phyloP scores from a whole-genome alignment of 164 flowering plant genomes.

The Dillenia turbinata region DNA sequence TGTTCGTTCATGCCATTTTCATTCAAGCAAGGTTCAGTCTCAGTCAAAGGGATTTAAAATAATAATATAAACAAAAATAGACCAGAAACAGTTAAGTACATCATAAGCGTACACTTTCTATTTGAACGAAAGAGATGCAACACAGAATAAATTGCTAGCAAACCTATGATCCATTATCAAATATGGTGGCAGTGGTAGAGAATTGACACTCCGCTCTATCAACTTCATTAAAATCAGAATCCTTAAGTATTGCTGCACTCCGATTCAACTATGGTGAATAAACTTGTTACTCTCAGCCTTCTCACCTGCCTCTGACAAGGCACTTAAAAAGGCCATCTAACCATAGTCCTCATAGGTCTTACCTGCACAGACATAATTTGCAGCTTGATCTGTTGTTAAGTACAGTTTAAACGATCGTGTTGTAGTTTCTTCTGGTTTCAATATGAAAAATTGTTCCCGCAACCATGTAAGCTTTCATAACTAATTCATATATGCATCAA shows the following conservation, averaged over 20 bases:
- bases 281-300: not conserved
- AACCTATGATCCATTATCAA: constrained; percentile 88
- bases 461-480: constrained; percentile 13
- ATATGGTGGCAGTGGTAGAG: constrained; percentile 71
- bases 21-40: no score
- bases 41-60: no score
- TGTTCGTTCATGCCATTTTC: constrained; percentile 11
- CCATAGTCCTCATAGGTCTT: not conserved
- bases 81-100: no score
- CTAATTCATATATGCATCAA: not conserved
- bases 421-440: constrained; percentile 65
- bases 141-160: constrained; percentile 1
- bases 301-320: not conserved
- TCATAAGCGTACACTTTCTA: no score
- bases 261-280: constrained; percentile 13
- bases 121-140: not conserved
- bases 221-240: constrained; percentile 73
- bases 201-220: constrained; percentile 97
- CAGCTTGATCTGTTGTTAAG: constrained; percentile 74
- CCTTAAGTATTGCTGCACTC: constrained; percentile 89
- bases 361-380: constrained; percentile 76
- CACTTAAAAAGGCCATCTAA: not conserved
- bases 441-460: constrained; percentile 82
- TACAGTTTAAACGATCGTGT: constrained; percentile 62
- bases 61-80: no score